Base-by-base conservation (phyloP, 2,329 filamentous ascomycete species). In the Paraphaeosphaeria minitans region DNA sequence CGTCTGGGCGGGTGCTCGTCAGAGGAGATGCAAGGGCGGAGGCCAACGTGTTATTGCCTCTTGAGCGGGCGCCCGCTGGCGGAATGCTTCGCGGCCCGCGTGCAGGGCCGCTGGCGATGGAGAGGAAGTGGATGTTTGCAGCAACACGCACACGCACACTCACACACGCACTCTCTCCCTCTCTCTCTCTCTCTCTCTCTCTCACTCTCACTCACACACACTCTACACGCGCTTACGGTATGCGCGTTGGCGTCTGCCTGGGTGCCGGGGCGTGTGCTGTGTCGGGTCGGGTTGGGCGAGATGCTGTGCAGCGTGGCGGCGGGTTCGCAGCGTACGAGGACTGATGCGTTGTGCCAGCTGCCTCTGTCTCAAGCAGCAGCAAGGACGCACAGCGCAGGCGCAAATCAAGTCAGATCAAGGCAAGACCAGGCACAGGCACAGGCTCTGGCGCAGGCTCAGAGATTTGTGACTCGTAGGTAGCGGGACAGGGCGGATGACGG, bases 401-500 rank as follows among this genome's bases (percentile, higher is more conserved):
- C 37, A n/a, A 9, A 6, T 13, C n/a, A 31, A 31, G 7, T 4
- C 29, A 29, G 27, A 8, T 29, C 35, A 42, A n/a, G 39, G 35
- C 16, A n/a, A n/a, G n/a, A n/a, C n/a, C n/a, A n/a, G n/a, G n/a
- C n/a, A n/a, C 24, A 27, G 24, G 24, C 24, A 27, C 24, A 27
- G 24, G 41, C 41, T 22, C n/a, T n/a, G n/a, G n/a, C n/a, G n/a
- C 35, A 42, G 39, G 41, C 41, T 22, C 41, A 43, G 41, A 43
- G 41, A 43, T 43, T 43, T 43, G 41, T 21, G 41, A 43, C 19
- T 43, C 22, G 41, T 21, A 22, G 51, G 41, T 21, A 22, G 51
- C 51, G 41, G 42, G 31, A 13, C 21, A 49, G 37, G 53, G 54
- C 54, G 46, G 54, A 62, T 64, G 59, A 64, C 60, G 59, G 62